Base-by-base conservation (phyloP, 371 early-diverging fungal species). In the Mucor saturninus region DNA sequence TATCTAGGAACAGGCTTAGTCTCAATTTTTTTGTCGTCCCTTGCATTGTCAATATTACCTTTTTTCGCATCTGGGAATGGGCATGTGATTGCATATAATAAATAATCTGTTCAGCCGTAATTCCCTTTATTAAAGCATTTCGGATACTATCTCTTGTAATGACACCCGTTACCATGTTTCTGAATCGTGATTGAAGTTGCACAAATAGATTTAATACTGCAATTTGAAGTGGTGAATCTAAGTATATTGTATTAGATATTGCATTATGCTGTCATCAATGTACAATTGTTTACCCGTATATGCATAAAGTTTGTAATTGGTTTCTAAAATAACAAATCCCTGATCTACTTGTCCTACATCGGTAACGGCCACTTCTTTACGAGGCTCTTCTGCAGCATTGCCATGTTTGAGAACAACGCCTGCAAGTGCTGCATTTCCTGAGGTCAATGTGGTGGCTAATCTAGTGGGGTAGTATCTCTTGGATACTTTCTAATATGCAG, bases 81-180 rank as follows among this genome's bases (percentile, higher is more conserved):
- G 98, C 96, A 68, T 98, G 95, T 9, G 91, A 81, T 13, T 86
- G 86, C 49, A 98, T 77, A 68, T 93, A 98, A 4, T 91, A 81
- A 45, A 95, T 91, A 54, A 98, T 97, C 79, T 99, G 99, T 35
- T 94, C 93, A 4, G 98, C 96, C 0, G 98, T 95, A 62, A 99
- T 99, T 8, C 99, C 99, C 28, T 94, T 93, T 29, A 79, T 59
- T 29, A 98, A 76, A 0, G 99, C 99, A 39, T 87, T 85, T 15
- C 92, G 79, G 40, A 99, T 87, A 64, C 95, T 93, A 52, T 98
- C 97, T 53, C 99, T 88, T 2, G 95, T 96, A 32, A 99, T 85
- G 2, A 86, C 83, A 0, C 96, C 98, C 15, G 93, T 88, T 0
- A 99, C 94, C 91, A 99, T 91, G 79, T 99, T 99, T 38, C 92